Evolutionary conservation across 768 basidiomycete species (phyloP), one percentile per base, ranked within the genome.

Genomic region (Rhizopogon roseolus): DNA sequence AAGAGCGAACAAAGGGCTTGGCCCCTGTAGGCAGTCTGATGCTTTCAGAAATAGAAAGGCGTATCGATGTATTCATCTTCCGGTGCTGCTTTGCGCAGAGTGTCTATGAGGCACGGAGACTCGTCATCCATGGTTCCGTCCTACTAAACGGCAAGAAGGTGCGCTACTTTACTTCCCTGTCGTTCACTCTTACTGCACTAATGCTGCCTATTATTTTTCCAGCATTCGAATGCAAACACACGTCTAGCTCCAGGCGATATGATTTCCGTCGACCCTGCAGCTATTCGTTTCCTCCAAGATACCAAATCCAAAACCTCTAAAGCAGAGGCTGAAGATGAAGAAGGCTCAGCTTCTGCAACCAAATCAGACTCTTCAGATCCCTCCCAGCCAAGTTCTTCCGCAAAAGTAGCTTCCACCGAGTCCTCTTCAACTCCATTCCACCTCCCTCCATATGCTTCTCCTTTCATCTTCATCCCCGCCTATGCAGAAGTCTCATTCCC

Each of bases 1-100:
- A 82, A 58, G 81, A 84, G 62, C 72, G 77, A 56, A 65, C 66
- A 57, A 81, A 84, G 60, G 86, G 82, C 1, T 79, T 90, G 61
- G 87, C 93, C 16, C 97, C 97, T 5, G 88, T 98, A 14, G 93
- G 91, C 48, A 93, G 90, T 67, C 81, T 99, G 80, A 95, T 98
- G 90, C 90, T 95, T 68, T 69, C 82, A 0, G 93, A 98, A 70
- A 80, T 98, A n/a, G 97, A 99, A 76, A 79, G 94, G 65, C 70
- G 97, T 68, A 80, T 99, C 67, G 97, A 99, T 64, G 86, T 93
- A 42, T 82, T 98, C 66, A 72, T 98, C 48, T 98, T 98, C 72
- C 76, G 95, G 45, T 81, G 82, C 53, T 96, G 95, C 66, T 86
- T 98, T 60, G 88, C 86, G 28, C 81, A 84, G 56, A 93, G 90